These are phyloP conservation scores for Botryotinia globosa DNA, from an alignment of 2,329 filamentous ascomycete species.

Conservation along the genomic window DNA sequence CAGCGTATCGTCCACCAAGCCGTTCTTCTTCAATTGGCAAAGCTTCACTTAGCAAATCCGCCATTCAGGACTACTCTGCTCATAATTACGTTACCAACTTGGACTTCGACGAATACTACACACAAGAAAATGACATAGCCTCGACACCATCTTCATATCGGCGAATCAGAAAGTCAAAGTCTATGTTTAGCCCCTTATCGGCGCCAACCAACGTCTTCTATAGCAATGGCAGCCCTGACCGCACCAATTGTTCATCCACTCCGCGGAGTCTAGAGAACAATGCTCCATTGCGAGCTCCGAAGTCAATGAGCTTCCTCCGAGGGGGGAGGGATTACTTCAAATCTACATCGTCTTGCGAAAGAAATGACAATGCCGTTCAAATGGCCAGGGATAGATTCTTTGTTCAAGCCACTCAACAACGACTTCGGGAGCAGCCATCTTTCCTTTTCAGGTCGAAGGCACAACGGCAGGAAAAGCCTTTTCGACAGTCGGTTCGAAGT, in stretches of 20 bases:
- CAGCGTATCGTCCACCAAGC: conserved; percentile 36
- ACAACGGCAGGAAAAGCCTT: conserved; percentile 35
- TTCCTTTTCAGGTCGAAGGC: conserved; percentile 45
- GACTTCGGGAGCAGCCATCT: conserved; percentile 45
- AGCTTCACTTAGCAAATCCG: conserved; percentile 28
- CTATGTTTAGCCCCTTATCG: conserved; percentile 46
- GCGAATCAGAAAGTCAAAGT: conserved; percentile 53
- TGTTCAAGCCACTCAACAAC: conserved; percentile 40
- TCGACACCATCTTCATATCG: conserved; percentile 50
- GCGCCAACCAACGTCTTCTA: conserved; percentile 32
- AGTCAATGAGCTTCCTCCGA: conserved; percentile 55
- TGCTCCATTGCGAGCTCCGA: conserved; percentile 45
- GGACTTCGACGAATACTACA: conserved; percentile 46
- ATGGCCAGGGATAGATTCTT: conserved; percentile 42
- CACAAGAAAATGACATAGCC: conserved; percentile 47
- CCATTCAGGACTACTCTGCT: conserved; percentile 31
- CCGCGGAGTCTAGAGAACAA: conserved; percentile 32
- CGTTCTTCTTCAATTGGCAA: conserved; percentile 38
- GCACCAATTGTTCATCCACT: conserved; percentile 23
- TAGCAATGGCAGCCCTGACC: conserved; percentile 34
- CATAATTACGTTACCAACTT: conserved; percentile 42
- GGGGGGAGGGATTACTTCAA: conserved; percentile 35
- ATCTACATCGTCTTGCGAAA: conserved; percentile 27
- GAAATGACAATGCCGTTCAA: conserved; percentile 41
- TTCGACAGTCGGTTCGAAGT: conserved; percentile 51